phyloP scores from a whole-genome alignment of 164 flowering plant species.

The Magnolia kwangsiensis region DNA sequence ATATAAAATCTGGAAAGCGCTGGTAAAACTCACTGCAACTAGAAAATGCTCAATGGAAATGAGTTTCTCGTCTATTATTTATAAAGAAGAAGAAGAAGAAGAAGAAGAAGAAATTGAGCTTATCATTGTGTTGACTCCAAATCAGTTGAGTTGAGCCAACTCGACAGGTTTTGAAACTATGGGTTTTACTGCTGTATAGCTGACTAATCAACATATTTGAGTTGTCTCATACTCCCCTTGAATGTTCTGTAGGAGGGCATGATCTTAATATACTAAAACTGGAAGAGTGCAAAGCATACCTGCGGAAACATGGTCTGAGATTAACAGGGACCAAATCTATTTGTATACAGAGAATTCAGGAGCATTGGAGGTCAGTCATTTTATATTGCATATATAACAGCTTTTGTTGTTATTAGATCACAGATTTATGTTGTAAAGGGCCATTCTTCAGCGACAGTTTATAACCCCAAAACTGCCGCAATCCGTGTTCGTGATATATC shows the following conservation, averaged over 20 bases:
- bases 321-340: conserved; percentile 48
- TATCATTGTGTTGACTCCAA: not conserved
- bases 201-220: not conserved
- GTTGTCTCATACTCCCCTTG: not conserved
- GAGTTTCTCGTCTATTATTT: too few species aligned
- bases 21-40: too few species aligned
- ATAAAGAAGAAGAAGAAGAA: too few species aligned
- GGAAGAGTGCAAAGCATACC: conserved; percentile 50
- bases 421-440: not conserved
- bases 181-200: not conserved
- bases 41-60: too few species aligned
- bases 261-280: conserved; percentile 24
- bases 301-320: conserved; percentile 49
- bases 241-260: conserved; percentile 14
- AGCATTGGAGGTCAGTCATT: conserved; percentile 52
- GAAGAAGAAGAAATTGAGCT: too few species aligned
- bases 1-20: too few species aligned
- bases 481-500: not conserved
- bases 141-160: not conserved
- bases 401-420: not conserved
- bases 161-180: not conserved
- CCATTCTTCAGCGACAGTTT: not conserved
- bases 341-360: conserved; percentile 49
- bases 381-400: not conserved
- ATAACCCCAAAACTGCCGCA: not conserved